Evolutionary conservation across 495 filamentous ascomycete genomes (phyloP), one percentile per base, ranked within the genome.

Genomic region (Aspergillus kassunensis): DNA sequence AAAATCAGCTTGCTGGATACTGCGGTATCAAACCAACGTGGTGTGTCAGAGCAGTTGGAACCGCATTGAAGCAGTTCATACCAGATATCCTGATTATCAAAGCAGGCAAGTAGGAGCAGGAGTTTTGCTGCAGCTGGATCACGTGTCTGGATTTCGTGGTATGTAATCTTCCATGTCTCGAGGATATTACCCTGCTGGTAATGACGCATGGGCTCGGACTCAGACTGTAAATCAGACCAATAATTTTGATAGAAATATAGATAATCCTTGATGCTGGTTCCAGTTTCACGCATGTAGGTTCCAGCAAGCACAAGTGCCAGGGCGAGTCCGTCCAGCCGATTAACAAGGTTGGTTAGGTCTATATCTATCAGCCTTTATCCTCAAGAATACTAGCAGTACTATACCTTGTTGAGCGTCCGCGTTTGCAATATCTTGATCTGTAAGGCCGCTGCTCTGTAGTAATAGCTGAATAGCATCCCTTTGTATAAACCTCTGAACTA

Each of bases 41-140:
- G 69, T 0, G 55, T 4, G 24, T 27, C 30, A 9, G 55, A 10
- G 1, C 45, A 51, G 41, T 46, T 37, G 47, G 0, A 1, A 11
- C 13, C 16, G 44, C 47, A 39, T 45, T 44, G n/a, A 10, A 74
- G 10, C 39, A 79, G 63, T 44, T 75, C 69, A 50, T 68, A 77
- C 76, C 75, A 80, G 37, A 79, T 61, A 57, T 80, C 75, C 45
- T 73, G 70, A 53, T 75, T 75, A 56, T 75, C 67, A 39, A 77
- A 74, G 44, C 57, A 71, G 34, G 73, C 70, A 68, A 72, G 74
- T 6, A 77, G 53, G 6, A 64, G 43, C 16, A 80, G 65, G n/a
- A 79, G 58, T 9, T 66, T 35, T 11, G 73, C 70, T 20, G 74
- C 59, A n/a, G 53, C 34, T 8, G 46, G 33, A 51, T 69, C 63